These are phyloP conservation scores for Euryodendron excelsum DNA, from an alignment of 148 eudicot genomes.

Conservation along the genomic window DNA sequence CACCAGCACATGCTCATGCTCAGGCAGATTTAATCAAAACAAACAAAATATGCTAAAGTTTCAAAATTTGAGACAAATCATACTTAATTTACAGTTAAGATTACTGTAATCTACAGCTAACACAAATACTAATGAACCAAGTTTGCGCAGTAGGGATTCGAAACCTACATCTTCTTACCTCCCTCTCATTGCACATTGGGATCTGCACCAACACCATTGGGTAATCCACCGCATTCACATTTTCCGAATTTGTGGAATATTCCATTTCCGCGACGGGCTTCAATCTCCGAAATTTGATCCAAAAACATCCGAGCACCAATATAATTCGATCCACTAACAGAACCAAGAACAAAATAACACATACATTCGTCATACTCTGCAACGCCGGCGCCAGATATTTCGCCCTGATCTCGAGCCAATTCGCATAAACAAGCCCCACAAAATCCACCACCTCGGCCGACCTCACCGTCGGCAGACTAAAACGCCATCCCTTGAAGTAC, in stretches of 20 bases:
- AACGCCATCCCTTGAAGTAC: constrained; percentile 78
- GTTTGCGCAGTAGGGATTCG: constrained; percentile 23
- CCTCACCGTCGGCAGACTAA: constrained; percentile 61
- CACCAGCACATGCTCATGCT: too few species aligned
- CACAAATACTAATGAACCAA: neutral
- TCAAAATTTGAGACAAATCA: neutral
- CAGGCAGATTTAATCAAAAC: neutral
- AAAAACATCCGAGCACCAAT: constrained; percentile 76
- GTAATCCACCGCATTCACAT: constrained; percentile 40
- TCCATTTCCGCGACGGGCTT: constrained; percentile 61
- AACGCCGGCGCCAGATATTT: constrained; percentile 69
- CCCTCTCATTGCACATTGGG: constrained; percentile 97
- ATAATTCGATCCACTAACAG: constrained; percentile 74
- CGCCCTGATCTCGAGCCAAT: constrained; percentile 65
- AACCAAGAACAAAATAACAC: constrained; percentile 68
- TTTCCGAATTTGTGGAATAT: constrained; percentile 27
- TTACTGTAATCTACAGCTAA: neutral
- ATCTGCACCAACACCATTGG: constrained; percentile 92
- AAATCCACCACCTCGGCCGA: constrained; percentile 48
- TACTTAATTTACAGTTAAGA: neutral
- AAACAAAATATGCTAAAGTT: neutral
- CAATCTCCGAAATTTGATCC: constrained; percentile 64
- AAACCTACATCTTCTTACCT: constrained; percentile 94
- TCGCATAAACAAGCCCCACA: constrained; percentile 57
- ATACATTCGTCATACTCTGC: constrained; percentile 65